Percentiles rank a stretch among this genome's conserved stretches.
Evolutionary conservation across 1,284 basidiomycete species (phyloP).

Genomic region (Ceratobasidium sp.): DNA sequence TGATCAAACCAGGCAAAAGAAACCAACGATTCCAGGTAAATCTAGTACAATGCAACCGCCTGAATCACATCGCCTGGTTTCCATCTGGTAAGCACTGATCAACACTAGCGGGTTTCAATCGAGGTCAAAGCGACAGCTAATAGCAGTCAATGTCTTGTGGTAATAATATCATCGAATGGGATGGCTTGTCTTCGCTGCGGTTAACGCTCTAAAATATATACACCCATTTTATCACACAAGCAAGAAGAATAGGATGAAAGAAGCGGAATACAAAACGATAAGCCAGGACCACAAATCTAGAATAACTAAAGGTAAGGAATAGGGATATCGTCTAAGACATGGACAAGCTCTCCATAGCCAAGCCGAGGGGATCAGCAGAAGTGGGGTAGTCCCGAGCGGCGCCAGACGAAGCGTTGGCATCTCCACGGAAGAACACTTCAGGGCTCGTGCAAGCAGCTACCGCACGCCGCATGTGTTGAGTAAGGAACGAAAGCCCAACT

Average conservation of each 20-base stretch:
- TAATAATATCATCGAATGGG: too few relatives aligned
- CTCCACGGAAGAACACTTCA: slow-evolving; percentile 75
- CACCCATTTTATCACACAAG: slow-evolving; percentile 4
- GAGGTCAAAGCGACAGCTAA: too few relatives aligned
- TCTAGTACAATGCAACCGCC: too few relatives aligned
- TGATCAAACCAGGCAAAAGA: too few relatives aligned
- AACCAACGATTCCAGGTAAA: too few relatives aligned
- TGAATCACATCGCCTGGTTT: too few relatives aligned
- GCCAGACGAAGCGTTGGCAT: slow-evolving; percentile 19
- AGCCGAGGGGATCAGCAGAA: slow-evolving; percentile 64
- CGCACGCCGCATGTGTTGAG: slow-evolving; percentile 91
- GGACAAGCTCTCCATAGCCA: slow-evolving; percentile 64
- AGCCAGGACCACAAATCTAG: slow-evolving; percentile 13
- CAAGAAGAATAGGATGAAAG: background rate
- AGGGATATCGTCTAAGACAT: slow-evolving; percentile 1
- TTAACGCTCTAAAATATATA: slow-evolving; percentile 2
- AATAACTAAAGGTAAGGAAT: slow-evolving; percentile 21
- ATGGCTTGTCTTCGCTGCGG: background rate
- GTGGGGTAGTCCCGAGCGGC: slow-evolving; percentile 46
- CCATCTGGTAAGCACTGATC: too few relatives aligned
- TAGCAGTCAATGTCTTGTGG: too few relatives aligned
- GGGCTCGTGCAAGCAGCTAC: slow-evolving; percentile 92
- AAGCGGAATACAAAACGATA: background rate
- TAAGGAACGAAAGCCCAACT: slow-evolving; percentile 93
- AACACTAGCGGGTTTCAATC: too few relatives aligned